These are phyloP conservation scores for Corylus americana DNA, from an alignment of 306 rosid species.

Conservation along the genomic window DNA sequence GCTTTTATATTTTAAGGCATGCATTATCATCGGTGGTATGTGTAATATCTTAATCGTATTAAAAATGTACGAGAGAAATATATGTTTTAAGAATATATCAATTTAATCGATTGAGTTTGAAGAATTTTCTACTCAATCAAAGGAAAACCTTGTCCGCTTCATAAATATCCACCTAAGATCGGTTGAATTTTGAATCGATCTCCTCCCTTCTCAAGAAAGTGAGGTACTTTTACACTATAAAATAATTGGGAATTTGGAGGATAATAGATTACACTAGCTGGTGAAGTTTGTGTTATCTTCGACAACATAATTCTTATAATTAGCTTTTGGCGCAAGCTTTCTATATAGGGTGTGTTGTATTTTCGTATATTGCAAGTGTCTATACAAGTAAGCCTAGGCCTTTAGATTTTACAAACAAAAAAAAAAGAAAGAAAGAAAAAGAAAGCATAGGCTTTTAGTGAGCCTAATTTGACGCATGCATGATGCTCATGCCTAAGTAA, in stretches of 20 bases:
- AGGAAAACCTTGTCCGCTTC: too few species aligned
- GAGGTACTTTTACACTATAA: too few species aligned
- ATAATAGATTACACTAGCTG: neutral
- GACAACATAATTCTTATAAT: neutral
- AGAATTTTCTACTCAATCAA: too few species aligned
- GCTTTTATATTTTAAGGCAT: neutral
- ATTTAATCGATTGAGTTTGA: too few species aligned
- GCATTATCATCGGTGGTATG: neutral
- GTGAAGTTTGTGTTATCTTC: neutral
- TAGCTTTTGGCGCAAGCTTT: neutral
- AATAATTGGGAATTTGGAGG: neutral
- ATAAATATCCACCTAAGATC: too few species aligned
- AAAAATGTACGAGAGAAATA: too few species aligned
- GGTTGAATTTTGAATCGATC: too few species aligned
- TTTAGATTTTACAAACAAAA: too few species aligned
- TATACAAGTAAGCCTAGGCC: constrained; percentile 19
- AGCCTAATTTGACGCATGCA: neutral
- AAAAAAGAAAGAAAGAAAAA: too few species aligned
- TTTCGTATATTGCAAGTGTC: constrained; percentile 16
- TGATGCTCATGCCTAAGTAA: constrained; percentile 8
- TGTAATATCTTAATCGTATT: too few species aligned
- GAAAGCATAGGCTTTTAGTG: constrained; percentile 2
- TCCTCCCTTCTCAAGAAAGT: too few species aligned
- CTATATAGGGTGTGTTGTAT: neutral
- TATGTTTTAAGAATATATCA: too few species aligned